Evolutionary conservation across 257 asterid species (phyloP).

Genomic region (Nicotiana obtusifolia): DNA sequence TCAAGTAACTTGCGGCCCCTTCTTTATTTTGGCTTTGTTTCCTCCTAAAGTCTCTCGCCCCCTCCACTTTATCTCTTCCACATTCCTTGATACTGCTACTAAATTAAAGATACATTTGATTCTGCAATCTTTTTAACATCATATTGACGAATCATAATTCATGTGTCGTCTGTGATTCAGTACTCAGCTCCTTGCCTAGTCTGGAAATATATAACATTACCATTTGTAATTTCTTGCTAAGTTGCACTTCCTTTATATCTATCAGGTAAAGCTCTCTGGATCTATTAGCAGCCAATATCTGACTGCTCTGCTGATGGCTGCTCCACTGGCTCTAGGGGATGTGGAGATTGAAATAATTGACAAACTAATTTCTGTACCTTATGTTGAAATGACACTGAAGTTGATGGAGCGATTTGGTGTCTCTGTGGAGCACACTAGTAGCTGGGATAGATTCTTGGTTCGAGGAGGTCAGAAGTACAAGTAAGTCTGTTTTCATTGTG

Average conservation of each 20-base stretch:
- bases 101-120: background rate
- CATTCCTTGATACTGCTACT: background rate
- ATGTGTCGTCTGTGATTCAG: background rate
- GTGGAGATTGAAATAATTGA: conserved; percentile 91
- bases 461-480: conserved; percentile 90
- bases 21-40: background rate
- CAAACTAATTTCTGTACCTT: conserved; percentile 90
- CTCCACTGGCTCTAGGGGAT: conserved; percentile 86
- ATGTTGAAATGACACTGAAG: conserved; percentile 95
- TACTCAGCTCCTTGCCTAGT: background rate
- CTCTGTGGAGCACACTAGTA: conserved; percentile 69
- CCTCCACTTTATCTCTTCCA: background rate
- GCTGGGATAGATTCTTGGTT: conserved; percentile 83
- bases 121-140: background rate
- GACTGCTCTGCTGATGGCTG: conserved; percentile 96
- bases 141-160: background rate
- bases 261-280: conserved; percentile 96
- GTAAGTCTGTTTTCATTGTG: conserved; percentile 38
- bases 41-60: background rate
- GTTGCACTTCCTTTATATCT: background rate
- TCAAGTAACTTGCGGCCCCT: background rate
- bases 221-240: background rate
- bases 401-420: conserved; percentile 99
- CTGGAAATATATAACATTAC: background rate
- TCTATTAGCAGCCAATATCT: conserved; percentile 93